Evolutionary conservation across 2,329 filamentous ascomycete species (phyloP).

Genomic region (Aspergillus sp.): DNA sequence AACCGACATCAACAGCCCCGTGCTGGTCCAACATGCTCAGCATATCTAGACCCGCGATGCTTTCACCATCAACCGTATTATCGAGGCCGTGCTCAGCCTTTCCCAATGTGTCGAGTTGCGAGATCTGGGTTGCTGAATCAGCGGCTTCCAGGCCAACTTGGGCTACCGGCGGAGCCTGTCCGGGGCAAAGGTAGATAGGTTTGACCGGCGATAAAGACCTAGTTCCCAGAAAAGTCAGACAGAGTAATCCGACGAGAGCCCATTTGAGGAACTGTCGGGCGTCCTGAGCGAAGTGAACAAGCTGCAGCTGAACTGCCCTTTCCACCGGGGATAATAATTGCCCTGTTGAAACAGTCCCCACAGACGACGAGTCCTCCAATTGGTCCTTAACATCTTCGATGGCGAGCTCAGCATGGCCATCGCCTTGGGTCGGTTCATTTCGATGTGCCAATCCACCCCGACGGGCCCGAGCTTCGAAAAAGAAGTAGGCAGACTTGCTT

Average conservation of each 20-base stretch:
- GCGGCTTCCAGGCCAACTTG: background rate
- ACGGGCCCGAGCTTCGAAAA: background rate
- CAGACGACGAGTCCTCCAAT: background rate
- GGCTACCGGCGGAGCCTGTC: background rate
- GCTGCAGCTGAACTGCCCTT: background rate
- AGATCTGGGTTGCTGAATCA: background rate
- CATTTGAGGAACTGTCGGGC: background rate
- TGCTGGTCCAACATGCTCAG: background rate
- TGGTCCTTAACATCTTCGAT: background rate
- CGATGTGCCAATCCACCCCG: background rate
- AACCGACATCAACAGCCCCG: background rate
- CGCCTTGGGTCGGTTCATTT: background rate
- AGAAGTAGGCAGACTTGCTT: background rate
- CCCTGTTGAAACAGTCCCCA: background rate
- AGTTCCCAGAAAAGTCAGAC: background rate
- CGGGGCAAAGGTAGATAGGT: background rate
- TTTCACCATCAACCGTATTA: background rate
- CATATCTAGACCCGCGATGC: background rate
- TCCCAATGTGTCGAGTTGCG: background rate
- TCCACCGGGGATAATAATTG: background rate
- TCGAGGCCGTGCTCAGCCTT: background rate
- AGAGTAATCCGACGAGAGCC: constrained; percentile 1
- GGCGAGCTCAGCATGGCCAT: background rate
- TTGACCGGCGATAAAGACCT: background rate
- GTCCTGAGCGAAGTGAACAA: background rate